Evolutionary conservation across 345 rosid species (phyloP).

Genomic region (Hibiscus trionum): DNA sequence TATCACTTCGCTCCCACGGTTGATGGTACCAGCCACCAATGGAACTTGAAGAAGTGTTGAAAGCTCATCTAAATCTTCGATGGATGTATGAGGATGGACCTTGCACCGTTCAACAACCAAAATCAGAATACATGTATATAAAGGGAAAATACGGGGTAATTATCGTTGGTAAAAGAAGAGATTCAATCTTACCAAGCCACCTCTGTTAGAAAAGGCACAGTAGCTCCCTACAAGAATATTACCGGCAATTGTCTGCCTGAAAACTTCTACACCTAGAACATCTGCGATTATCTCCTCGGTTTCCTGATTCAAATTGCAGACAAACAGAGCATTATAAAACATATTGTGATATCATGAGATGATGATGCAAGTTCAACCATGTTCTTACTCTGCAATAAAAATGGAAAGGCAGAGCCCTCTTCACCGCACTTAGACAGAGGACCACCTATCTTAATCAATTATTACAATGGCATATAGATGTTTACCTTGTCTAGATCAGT

Average conservation of each 20-base stretch:
- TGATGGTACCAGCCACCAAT: constrained; percentile 72
- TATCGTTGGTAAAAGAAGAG: neutral
- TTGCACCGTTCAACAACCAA: constrained; percentile 17
- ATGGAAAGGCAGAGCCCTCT: neutral
- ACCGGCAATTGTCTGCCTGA: constrained; percentile 91
- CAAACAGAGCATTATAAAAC: neutral
- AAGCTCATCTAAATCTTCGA: constrained; percentile 90
- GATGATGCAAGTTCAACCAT: neutral
- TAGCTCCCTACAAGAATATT: constrained; percentile 95
- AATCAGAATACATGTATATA: neutral
- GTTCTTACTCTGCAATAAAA: neutral
- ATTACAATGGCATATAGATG: neutral
- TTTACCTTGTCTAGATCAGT: constrained; percentile 81
- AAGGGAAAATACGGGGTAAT: neutral
- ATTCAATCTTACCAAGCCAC: constrained; percentile 67
- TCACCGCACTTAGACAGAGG: too few relatives aligned
- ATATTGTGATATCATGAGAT: neutral
- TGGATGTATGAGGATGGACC: constrained; percentile 95
- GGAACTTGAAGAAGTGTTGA: constrained; percentile 86
- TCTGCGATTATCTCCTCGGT: constrained; percentile 90
- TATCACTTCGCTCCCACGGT: constrained; percentile 85
- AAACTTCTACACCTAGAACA: constrained; percentile 95
- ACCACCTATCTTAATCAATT: neutral
- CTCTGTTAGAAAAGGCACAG: constrained; percentile 78
- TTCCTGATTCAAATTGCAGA: constrained; percentile 31